phyloP scores from a whole-genome alignment of 345 rosid species.

The Eucalyptus victrix region DNA sequence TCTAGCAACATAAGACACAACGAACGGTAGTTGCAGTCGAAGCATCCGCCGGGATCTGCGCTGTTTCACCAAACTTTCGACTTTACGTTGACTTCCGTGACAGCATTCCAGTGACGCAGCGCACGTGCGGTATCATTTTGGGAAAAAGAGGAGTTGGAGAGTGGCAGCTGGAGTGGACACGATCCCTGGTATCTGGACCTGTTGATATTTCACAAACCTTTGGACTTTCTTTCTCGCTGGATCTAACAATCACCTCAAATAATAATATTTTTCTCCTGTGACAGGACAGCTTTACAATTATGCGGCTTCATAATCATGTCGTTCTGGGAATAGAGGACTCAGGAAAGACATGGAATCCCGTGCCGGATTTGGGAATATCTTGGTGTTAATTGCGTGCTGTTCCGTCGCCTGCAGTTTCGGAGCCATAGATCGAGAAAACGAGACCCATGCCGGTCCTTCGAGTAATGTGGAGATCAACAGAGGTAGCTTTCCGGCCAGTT shows the following conservation, averaged over 20 bases:
- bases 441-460: not conserved
- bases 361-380: not conserved
- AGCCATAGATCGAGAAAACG: not conserved
- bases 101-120: not conserved
- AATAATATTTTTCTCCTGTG: not conserved
- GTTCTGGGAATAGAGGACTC: not conserved
- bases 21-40: not conserved
- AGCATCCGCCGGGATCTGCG: not conserved
- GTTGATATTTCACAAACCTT: not conserved
- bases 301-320: not conserved
- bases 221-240: not conserved
- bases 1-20: not conserved
- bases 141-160: not conserved
- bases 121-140: not conserved
- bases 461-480: not conserved
- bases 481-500: conserved; percentile 1
- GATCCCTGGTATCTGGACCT: not conserved
- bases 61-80: not conserved
- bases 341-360: not conserved
- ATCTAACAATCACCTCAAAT: not conserved
- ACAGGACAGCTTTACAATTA: not conserved
- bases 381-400: not conserved
- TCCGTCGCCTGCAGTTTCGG: not conserved
- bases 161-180: not conserved
- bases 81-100: not conserved